phyloP scores from a whole-genome alignment of 2,329 filamentous ascomycete species.

The Lasiodiplodia sp. region DNA sequence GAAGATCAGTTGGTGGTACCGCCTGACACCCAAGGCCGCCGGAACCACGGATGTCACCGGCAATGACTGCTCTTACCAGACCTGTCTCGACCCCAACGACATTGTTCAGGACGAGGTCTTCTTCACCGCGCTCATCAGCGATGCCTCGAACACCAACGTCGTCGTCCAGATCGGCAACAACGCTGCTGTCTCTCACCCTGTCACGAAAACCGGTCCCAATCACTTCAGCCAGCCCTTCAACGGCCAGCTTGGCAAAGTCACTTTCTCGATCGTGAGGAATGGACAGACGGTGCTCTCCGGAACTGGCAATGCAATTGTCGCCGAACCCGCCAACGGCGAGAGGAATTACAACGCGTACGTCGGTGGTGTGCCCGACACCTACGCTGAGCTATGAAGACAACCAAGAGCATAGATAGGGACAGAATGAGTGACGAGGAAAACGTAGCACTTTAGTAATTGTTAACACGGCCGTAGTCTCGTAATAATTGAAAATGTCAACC shows the following conservation, averaged over 20 bases:
- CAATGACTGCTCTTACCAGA: conserved; percentile 39
- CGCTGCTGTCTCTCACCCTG: conserved; percentile 14
- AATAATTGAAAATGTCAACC: no score
- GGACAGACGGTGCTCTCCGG: conserved; percentile 16
- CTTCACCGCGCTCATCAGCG: conserved; percentile 45
- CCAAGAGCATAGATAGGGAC: no score
- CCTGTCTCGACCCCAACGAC: conserved; percentile 37
- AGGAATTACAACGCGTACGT: conserved; percentile 35
- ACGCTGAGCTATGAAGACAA: background rate
- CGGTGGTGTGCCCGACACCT: conserved; percentile 26
- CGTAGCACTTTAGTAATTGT: background rate
- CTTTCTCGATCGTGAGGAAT: conserved; percentile 30
- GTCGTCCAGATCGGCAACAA: conserved; percentile 30
- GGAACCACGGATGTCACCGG: conserved; percentile 48
- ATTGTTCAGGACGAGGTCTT: conserved; percentile 56
- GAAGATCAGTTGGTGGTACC: conserved; percentile 55
- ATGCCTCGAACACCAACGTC: conserved; percentile 22
- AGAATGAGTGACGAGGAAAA: background rate
- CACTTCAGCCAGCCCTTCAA: conserved; percentile 32
- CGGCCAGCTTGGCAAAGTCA: conserved; percentile 32
- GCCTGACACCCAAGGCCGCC: conserved; percentile 46
- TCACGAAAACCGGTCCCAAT: conserved; percentile 22
- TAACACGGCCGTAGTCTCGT: no score
- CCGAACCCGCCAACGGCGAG: conserved; percentile 18
- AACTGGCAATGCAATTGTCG: conserved; percentile 27